Conservation (phyloP, 2,329 filamentous ascomycete species). For the Cucurbitaria berberidis region DNA sequence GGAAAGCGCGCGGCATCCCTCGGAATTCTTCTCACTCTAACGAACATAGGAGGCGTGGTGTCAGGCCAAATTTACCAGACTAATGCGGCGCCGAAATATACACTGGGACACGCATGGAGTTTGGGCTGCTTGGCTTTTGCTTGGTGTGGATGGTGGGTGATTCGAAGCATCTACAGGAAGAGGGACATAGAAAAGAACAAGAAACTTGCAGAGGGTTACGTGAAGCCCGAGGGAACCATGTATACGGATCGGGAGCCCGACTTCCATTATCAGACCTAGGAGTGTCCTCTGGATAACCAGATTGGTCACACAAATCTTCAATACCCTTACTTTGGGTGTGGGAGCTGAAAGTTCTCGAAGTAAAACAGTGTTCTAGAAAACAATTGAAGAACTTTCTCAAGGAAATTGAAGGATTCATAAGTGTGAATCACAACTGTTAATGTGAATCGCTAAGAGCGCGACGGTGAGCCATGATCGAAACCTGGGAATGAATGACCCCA, state of each 20-base stretch:
- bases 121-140: constrained; percentile 46
- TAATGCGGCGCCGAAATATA: constrained; percentile 34
- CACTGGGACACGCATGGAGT: constrained; percentile 46
- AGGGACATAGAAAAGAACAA: constrained; percentile 43
- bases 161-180: constrained; percentile 40
- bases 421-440: no score
- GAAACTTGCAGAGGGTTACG: constrained; percentile 29
- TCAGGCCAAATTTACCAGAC: constrained; percentile 43
- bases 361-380: no score
- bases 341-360: neutral
- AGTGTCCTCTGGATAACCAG: neutral
- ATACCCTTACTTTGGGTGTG: neutral
- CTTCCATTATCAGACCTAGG: constrained; percentile 37
- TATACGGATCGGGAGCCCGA: constrained; percentile 41
- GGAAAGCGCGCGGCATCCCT: constrained; percentile 43
- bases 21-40: constrained; percentile 41
- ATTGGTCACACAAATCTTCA: neutral
- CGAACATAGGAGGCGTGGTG: constrained; percentile 44
- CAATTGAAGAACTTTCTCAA: no score
- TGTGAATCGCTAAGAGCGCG: no score
- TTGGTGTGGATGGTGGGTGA: constrained; percentile 49
- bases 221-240: constrained; percentile 18
- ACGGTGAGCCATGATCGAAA: no score
- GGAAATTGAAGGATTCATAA: no score
- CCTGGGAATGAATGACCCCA: no score